phyloP scores from a whole-genome alignment of 257 asterid genomes.

The Penstemon davidsonii region DNA sequence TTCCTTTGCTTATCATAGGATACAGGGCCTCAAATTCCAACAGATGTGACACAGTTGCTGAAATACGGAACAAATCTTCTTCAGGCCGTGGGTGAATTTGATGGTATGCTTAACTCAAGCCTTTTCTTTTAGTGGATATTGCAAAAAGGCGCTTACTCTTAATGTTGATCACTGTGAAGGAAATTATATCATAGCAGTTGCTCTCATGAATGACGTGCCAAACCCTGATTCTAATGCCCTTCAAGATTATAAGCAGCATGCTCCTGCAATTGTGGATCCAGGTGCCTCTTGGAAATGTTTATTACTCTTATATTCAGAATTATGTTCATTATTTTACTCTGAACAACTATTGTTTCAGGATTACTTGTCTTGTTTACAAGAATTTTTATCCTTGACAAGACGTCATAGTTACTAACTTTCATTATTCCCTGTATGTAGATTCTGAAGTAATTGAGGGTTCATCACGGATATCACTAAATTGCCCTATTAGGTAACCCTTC shows the following conservation, averaged over 20 bases:
- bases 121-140: slow-evolving; percentile 20
- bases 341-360: not conserved
- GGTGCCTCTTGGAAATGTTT: slow-evolving; percentile 43
- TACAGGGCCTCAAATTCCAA: slow-evolving; percentile 82
- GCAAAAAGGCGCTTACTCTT: slow-evolving; percentile 29
- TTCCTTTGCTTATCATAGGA: slow-evolving; percentile 51
- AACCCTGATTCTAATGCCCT: slow-evolving; percentile 48
- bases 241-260: slow-evolving; percentile 66
- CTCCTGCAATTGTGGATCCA: slow-evolving; percentile 63
- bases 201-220: slow-evolving; percentile 57
- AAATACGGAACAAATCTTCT: slow-evolving; percentile 87
- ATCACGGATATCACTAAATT: slow-evolving; percentile 82
- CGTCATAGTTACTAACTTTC: slow-evolving; percentile 25
- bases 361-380: not conserved
- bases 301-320: slow-evolving; percentile 16
- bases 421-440: slow-evolving; percentile 43
- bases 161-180: slow-evolving; percentile 50
- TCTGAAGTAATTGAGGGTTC: slow-evolving; percentile 86
- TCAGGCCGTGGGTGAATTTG: slow-evolving; percentile 89
- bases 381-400: slow-evolving; percentile 7
- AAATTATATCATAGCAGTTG: slow-evolving; percentile 65
- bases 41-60: slow-evolving; percentile 56
- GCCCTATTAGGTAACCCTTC: slow-evolving; percentile 82
- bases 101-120: slow-evolving; percentile 47
- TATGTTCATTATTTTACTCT: slow-evolving; percentile 15